phyloP scores from a whole-genome alignment of 805 yeast genomes.

The Candida qinlingensis region DNA sequence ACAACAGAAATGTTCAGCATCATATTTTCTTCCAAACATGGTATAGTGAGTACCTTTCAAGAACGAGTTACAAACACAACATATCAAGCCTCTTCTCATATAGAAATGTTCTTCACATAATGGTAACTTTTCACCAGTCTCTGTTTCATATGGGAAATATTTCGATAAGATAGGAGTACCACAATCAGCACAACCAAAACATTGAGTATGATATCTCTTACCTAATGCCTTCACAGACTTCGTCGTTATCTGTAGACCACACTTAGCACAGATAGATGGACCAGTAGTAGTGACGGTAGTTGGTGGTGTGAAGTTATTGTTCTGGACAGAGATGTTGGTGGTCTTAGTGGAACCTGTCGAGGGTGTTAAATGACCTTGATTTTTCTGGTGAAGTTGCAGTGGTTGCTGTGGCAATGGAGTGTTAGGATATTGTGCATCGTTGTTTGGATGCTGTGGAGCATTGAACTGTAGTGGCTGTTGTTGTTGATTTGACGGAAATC shows the following conservation, averaged over 20 bases:
- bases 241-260: slow-evolving; percentile 52
- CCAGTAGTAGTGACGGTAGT: slow-evolving; percentile 1
- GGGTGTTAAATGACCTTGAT: background rate
- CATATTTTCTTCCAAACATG: slow-evolving; percentile 87
- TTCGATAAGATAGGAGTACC: slow-evolving; percentile 74
- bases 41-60: slow-evolving; percentile 90
- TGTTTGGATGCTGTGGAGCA: slow-evolving; percentile 6
- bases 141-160: slow-evolving; percentile 74
- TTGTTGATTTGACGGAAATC: slow-evolving; percentile 1
- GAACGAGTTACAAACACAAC: slow-evolving; percentile 80
- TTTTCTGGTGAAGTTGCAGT: slow-evolving; percentile 5
- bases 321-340: slow-evolving; percentile 1
- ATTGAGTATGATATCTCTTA: slow-evolving; percentile 75
- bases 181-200: slow-evolving; percentile 86
- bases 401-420: background rate
- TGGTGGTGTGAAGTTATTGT: slow-evolving; percentile 8
- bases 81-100: slow-evolving; percentile 76
- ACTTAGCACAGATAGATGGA: slow-evolving; percentile 39
- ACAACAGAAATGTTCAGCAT: slow-evolving; percentile 93
- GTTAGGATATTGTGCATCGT: no score
- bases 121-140: slow-evolving; percentile 42
- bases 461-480: slow-evolving; percentile 10
- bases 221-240: slow-evolving; percentile 84
- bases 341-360: slow-evolving; percentile 9
- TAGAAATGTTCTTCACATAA: slow-evolving; percentile 93